Evolutionary conservation across 140 eudicot species (phyloP).

Genomic region (Senecio squalidus): DNA sequence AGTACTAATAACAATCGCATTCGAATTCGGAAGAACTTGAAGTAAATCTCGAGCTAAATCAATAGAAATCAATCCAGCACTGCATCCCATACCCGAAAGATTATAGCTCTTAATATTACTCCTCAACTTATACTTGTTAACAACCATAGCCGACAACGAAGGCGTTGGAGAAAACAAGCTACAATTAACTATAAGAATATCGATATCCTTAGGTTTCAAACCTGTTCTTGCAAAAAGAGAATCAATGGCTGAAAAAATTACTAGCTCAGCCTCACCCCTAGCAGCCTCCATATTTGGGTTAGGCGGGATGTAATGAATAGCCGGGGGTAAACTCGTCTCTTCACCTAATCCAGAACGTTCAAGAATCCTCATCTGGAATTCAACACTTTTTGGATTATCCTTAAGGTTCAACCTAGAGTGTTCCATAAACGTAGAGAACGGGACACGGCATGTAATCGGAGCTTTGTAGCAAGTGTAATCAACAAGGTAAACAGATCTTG

Average conservation of each 20-base stretch:
- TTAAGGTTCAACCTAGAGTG: conserved; percentile 28
- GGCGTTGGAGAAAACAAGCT: conserved; percentile 48
- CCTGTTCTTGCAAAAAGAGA: conserved; percentile 16
- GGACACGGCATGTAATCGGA: conserved; percentile 28
- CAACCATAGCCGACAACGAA: conserved; percentile 39
- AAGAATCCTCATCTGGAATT: conserved; percentile 38
- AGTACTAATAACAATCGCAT: conserved; percentile 35
- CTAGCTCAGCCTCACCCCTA: conserved; percentile 35
- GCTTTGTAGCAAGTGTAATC: conserved; percentile 43
- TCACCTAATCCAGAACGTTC: conserved; percentile 49
- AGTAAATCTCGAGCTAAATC: conserved; percentile 45
- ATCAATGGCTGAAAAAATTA: conserved; percentile 34
- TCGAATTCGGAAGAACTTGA: conserved; percentile 38
- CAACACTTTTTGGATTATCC: conserved; percentile 36
- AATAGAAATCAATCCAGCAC: conserved; percentile 44
- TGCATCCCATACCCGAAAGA: conserved; percentile 55
- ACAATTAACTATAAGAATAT: conserved; percentile 41
- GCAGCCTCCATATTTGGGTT: conserved; percentile 42
- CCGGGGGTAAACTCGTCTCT: conserved; percentile 40
- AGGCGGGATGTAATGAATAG: conserved; percentile 44
- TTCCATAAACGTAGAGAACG: conserved; percentile 46
- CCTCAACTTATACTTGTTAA: conserved; percentile 40
- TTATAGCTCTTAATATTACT: conserved; percentile 40
- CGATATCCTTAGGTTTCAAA: conserved; percentile 40
- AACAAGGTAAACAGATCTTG: conserved; percentile 36